Base-by-base conservation (phyloP, 2,329 filamentous ascomycete genomes). In the Xylariaceae sp. region DNA sequence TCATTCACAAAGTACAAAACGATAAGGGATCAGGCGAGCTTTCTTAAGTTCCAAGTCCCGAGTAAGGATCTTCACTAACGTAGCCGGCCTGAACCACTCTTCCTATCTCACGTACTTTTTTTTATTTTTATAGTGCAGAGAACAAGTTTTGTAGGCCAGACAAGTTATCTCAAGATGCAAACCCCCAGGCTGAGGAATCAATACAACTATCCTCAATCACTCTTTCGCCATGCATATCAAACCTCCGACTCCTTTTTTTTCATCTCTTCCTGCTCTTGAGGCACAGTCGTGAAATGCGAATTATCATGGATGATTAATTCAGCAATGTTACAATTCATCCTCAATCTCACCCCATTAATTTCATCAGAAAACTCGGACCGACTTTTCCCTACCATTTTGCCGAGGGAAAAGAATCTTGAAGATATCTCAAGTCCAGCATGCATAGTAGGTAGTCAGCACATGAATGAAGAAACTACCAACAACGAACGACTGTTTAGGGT, bases 261-360 rank as follows among this genome's bases (percentile, higher is more conserved):
- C 12, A 8, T 27, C 19, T 5, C 6, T 8, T 27, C 30, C 44
- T 3, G 31, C 19, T 9, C 31, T 34, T 56, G 8, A 47, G 45
- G 43, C 57, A 57, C 55, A 57, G 6, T 31, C 26, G 40, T 37
- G 19, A 19, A 19, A 43, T 47, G 39, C 32, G 27, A 47, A 60
- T 47, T 27, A 30, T 30, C 50, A 52, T 29, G 47, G 32, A 35
- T 34, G 19, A 51, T n/a, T 12, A 51, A 44, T 12, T 46, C 32
- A 30, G 49, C 41, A 35, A 37, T 39, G 37, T 48, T 6, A 27
- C 30, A 40, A 41, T 42, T n/a, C 39, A 26, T 50, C 37, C 34
- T 53, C 31, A 11, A 40, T 48, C 30, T n/a, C 19, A 19, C 19
- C 19, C 19, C 19, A 19, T 19, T 19, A 19, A 19, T 19, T 19